Evolutionary conservation across 2,329 filamentous ascomycete genomes (phyloP), one percentile per base, ranked within the genome.

Genomic region (Celoporthe dispersa): DNA sequence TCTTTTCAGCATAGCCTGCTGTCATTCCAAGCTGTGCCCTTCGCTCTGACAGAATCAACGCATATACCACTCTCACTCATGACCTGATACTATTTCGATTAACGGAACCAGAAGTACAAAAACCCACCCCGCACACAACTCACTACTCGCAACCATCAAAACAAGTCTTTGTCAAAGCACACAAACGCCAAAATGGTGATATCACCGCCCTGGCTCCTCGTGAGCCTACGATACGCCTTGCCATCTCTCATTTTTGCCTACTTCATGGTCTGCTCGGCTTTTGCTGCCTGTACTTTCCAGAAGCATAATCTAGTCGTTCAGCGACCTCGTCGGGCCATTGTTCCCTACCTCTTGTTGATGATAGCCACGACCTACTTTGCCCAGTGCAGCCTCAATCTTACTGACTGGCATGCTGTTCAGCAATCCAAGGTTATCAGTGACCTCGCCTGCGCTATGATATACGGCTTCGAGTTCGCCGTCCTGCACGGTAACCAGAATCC

Each of bases 401-500:
- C 63, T 33, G 61, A 66, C 12, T 64, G 62, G 55, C 6, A 48
- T 33, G 55, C 41, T n/a, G 72, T 80, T 37, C 78, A 79, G 31
- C 83, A 86, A 66, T 81, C 87, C 73, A 78, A 82, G 53, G 81
- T 85, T 71, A 84, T 92, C 67, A 87, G 88, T 67, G 80, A 87
- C 51, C 79, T 92, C 35, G 87, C 89, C 1, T 91, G 88, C 68
- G 82, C 89, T 61, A 79, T 92, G 37, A 82, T 88, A n/a, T 93
- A 90, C 78, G 85, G 87, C 3, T 84, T 90, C 19, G 83, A 91
- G 73, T 80, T 89, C 70, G 82, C 86, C 55, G 84, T 83, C 28
- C 81, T 92, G 19, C 79, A 83, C 2, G 85, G 88, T 66, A 80
- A 82, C 25, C 76, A 81, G 39, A 81, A 83, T 66, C 82, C 84